Conservation (phyloP, 805 yeast genomes). For the Cyberlindnera amylophila region DNA sequence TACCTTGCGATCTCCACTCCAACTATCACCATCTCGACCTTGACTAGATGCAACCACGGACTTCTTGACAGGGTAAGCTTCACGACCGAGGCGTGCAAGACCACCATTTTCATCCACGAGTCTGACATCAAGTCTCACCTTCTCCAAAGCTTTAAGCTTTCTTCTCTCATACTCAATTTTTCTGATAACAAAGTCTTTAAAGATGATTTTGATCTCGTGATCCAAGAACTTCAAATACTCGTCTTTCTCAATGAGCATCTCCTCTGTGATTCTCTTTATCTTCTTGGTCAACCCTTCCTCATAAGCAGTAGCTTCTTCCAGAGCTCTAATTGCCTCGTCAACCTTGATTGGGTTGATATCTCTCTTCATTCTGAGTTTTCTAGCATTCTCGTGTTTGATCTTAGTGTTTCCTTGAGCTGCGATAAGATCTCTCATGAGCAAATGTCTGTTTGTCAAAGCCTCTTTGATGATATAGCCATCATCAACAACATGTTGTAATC, state of each 20-base stretch:
- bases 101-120: slow-evolving; percentile 77
- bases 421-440: slow-evolving; percentile 82
- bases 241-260: slow-evolving; percentile 71
- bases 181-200: slow-evolving; percentile 60
- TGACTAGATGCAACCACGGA: slow-evolving; percentile 35
- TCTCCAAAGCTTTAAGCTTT: slow-evolving; percentile 68
- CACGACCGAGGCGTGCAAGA: slow-evolving; percentile 77
- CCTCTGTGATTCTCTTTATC: slow-evolving; percentile 78
- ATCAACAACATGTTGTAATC: slow-evolving; percentile 54
- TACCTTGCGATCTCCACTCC: slow-evolving; percentile 51
- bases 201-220: slow-evolving; percentile 43
- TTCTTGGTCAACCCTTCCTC: slow-evolving; percentile 77
- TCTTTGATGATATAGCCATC: slow-evolving; percentile 90
- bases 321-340: slow-evolving; percentile 79
- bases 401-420: slow-evolving; percentile 76
- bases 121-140: slow-evolving; percentile 66
- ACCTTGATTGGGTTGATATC: slow-evolving; percentile 83
- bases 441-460: slow-evolving; percentile 86
- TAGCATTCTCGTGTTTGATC: slow-evolving; percentile 65
- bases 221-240: slow-evolving; percentile 61
- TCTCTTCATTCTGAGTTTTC: slow-evolving; percentile 64
- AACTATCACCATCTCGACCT: slow-evolving; percentile 48
- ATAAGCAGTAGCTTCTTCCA: slow-evolving; percentile 71
- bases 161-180: slow-evolving; percentile 85
- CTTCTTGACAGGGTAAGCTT: slow-evolving; percentile 40